Conservation (phyloP, 83 land plant genomes). For the Thuja plicata region DNA sequence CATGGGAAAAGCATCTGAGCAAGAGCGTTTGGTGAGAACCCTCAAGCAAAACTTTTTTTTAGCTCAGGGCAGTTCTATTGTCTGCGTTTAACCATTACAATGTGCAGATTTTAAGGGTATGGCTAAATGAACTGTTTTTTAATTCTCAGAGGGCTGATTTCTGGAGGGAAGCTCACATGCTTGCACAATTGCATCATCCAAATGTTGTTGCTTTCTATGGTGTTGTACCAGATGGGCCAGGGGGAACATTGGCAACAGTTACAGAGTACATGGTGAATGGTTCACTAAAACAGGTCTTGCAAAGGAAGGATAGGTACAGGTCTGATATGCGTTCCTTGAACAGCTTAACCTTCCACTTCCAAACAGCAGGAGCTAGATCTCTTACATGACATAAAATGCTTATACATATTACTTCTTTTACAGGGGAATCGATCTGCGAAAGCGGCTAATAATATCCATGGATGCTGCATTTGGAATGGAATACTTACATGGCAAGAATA, state of each 20-base stretch:
- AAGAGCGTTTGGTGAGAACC: slow-evolving; percentile 59
- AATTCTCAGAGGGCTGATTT: slow-evolving; percentile 58
- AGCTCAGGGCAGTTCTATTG: neutral
- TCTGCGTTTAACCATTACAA: neutral
- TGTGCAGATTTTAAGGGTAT: slow-evolving; percentile 4
- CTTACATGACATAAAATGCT: slow-evolving; percentile 10
- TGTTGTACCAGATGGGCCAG: slow-evolving; percentile 77
- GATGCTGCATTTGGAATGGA: slow-evolving; percentile 92
- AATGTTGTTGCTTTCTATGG: slow-evolving; percentile 89
- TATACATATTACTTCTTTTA: neutral
- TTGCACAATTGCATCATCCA: slow-evolving; percentile 80
- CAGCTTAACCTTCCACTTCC: neutral
- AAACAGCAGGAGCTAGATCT: neutral
- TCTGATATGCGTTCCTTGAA: neutral
- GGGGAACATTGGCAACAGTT: slow-evolving; percentile 77
- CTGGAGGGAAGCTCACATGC: slow-evolving; percentile 78
- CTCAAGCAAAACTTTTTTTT: neutral
- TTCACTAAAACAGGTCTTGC: slow-evolving; percentile 67
- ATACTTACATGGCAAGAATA: slow-evolving; percentile 75
- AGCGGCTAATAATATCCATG: slow-evolving; percentile 70
- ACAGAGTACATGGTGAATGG: slow-evolving; percentile 88
- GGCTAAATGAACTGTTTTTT: neutral
- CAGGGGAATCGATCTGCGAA: slow-evolving; percentile 65
- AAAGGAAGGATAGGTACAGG: slow-evolving; percentile 56
- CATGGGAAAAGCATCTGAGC: slow-evolving; percentile 66